phyloP scores from a whole-genome alignment of 495 filamentous ascomycete species.

The Paragyromitra xinjiangensis region DNA sequence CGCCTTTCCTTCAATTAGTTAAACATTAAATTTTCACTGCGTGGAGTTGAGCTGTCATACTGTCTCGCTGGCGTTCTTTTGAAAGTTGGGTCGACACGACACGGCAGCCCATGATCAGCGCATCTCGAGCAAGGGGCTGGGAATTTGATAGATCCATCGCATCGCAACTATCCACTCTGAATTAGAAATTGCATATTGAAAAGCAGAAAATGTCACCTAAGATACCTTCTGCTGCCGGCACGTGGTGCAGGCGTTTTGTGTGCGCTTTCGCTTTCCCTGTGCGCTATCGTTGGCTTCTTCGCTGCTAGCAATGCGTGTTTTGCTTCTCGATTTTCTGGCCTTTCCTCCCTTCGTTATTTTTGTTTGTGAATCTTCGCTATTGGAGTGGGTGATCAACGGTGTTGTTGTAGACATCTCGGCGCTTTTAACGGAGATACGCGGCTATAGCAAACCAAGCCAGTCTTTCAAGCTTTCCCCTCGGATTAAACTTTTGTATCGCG shows the following conservation, averaged over 20 bases:
- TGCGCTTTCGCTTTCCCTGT: constrained; percentile 32
- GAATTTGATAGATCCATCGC: constrained; percentile 36
- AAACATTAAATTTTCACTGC: neutral
- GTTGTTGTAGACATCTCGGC: constrained; percentile 14
- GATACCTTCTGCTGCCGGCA: constrained; percentile 45
- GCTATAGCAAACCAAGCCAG: neutral
- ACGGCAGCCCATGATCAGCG: constrained; percentile 14
- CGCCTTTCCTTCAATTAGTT: constrained; percentile 34
- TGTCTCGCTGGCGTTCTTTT: constrained; percentile 44
- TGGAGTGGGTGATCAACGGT: constrained; percentile 4
- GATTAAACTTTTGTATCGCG: neutral
- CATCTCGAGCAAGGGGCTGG: constrained; percentile 49
- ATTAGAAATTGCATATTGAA: neutral
- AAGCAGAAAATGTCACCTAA: neutral
- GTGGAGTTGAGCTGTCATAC: constrained; percentile 5
- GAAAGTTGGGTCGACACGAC: constrained; percentile 37
- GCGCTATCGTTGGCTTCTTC: neutral
- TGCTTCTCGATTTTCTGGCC: constrained; percentile 3
- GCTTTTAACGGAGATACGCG: neutral
- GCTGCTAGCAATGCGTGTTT: neutral
- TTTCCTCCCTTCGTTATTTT: neutral
- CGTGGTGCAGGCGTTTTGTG: constrained; percentile 43
- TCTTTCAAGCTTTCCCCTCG: neutral
- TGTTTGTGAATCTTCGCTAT: constrained; percentile 8
- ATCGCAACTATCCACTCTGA: constrained; percentile 25